Base-by-base conservation (phyloP, 352 stramenopile species). In the Phytophthora rubi region DNA sequence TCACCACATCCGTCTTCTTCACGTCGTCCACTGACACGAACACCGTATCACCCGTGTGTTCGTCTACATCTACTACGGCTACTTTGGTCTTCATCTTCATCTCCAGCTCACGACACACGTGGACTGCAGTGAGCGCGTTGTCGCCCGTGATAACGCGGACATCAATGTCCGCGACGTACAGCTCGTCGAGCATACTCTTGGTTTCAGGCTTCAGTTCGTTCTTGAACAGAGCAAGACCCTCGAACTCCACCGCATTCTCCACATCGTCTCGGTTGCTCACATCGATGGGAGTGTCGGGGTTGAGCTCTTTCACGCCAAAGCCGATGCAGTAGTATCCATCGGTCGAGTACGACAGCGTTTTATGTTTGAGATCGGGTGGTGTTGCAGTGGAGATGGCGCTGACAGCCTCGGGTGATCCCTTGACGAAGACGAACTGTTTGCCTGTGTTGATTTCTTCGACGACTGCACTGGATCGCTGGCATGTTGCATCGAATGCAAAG, bases 81-180 rank as follows among this genome's bases (percentile, higher is more conserved):
- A 83, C 70, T 16, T 75, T 75, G 44, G 49, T 65, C 59, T 80
- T 82, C 33, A 82, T 59, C 59, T 58, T 59, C 77, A 89, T 82
- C 56, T 73, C 68, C 16, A 86, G 47, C 47, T 83, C 58, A 0
- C 70, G 68, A 10, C 66, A 75, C 16, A 85, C 77, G 60, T 90
- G 76, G 9, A 86, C 71, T 0, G 68, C 84, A 3, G 76, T 88
- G 9, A 89, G 42, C 5, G 79, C 79, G 53, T 90, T 90, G 68
- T 97, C 89, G 2, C 88, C 89, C 2, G 91, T 97, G 52, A 97
- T 90, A 62, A 97, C 91, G 9, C 77, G 80, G 26, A 85, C 74
- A 32, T 85, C 71, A 45, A 97, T 85, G 21, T 80, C 75, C 15
- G 86, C 90, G 26, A 69, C 68, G 28, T 83, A 71, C 15, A 97